Conservation (phyloP, 1,284 basidiomycete genomes). For the Xanthoconium separans region DNA sequence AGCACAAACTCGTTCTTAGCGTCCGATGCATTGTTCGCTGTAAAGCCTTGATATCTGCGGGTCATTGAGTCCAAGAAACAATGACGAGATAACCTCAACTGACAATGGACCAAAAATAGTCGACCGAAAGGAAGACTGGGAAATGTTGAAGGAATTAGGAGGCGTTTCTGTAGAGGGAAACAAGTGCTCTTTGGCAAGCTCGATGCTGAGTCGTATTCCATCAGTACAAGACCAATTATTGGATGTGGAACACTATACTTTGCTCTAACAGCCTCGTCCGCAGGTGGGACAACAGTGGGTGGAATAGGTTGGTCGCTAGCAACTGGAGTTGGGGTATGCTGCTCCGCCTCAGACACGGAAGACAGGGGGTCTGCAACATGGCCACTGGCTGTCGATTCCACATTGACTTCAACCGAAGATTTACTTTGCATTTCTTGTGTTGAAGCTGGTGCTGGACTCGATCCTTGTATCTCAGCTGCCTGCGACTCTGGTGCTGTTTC, state of each 20-base stretch:
- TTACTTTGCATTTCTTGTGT: conserved; percentile 1
- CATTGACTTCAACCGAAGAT: conserved; percentile 1
- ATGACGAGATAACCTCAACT: conserved; percentile 23
- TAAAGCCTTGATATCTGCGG: conserved; percentile 28
- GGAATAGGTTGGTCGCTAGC: background rate
- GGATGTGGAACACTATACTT: conserved; percentile 20
- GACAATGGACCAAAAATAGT: conserved; percentile 63
- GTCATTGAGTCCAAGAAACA: conserved; percentile 10
- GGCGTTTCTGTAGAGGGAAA: conserved; percentile 39
- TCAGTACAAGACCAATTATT: conserved; percentile 5
- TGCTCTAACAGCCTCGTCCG: conserved; percentile 22
- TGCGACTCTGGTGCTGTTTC: conserved; percentile 25
- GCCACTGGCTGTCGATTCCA: conserved; percentile 3
- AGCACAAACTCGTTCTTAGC: conserved; percentile 24
- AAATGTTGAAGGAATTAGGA: conserved; percentile 15
- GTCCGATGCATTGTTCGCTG: background rate
- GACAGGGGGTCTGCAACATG: background rate
- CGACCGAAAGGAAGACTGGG: conserved; percentile 28
- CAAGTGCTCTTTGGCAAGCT: conserved; percentile 42
- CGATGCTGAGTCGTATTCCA: conserved; percentile 32
- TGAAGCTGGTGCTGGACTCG: background rate
- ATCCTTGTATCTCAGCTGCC: background rate
- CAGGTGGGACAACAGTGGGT: background rate
- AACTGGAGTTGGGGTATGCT: conserved; percentile 1
- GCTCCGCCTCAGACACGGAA: background rate